Percentiles rank a stretch among this genome's conserved stretches.
Evolutionary conservation across 2,329 filamentous ascomycete species (phyloP).

Genomic region (Neophaeococcomyces mojaviensis): DNA sequence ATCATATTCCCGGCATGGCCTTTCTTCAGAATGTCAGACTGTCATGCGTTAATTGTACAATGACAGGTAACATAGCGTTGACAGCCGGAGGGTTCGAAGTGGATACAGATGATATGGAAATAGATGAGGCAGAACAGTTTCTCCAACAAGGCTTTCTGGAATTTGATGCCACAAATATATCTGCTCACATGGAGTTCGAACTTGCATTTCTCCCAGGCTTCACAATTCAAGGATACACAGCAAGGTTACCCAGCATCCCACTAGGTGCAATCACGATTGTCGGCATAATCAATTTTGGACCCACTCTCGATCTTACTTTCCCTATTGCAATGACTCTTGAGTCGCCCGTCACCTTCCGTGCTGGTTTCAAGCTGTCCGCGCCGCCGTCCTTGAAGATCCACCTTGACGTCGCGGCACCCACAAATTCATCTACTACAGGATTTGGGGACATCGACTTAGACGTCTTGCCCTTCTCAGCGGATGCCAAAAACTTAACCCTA

Average conservation of each 20-base stretch:
- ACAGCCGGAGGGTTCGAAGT: slow-evolving; percentile 2
- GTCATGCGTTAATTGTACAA: slow-evolving; percentile 19
- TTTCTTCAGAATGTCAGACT: slow-evolving; percentile 19
- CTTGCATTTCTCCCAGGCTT: slow-evolving; percentile 10
- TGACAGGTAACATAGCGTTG: slow-evolving; percentile 13
- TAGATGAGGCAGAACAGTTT: slow-evolving; percentile 14
- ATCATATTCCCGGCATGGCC: not conserved
- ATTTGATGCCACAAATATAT: slow-evolving; percentile 15
- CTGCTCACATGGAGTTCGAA: slow-evolving; percentile 20
- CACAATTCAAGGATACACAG: slow-evolving; percentile 13
- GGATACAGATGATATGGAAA: not conserved
- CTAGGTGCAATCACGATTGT: slow-evolving; percentile 20
- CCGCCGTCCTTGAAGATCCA: slow-evolving; percentile 16
- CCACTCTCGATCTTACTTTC: not conserved
- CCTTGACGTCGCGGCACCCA: slow-evolving; percentile 12
- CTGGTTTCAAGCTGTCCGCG: slow-evolving; percentile 11
- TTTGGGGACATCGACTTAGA: not conserved
- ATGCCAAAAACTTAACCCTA: not conserved
- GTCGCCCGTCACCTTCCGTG: slow-evolving; percentile 11
- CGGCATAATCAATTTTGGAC: not conserved
- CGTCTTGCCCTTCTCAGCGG: not conserved
- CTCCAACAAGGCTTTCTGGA: slow-evolving; percentile 19
- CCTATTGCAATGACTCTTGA: not conserved
- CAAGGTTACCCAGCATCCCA: slow-evolving; percentile 18
- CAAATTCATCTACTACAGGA: not conserved